A percentile compares a stretch with the other conserved stretches of the same genome.
phyloP scores from a whole-genome alignment of 129 eudicot species.

The Centrapalus pauciflorus region DNA sequence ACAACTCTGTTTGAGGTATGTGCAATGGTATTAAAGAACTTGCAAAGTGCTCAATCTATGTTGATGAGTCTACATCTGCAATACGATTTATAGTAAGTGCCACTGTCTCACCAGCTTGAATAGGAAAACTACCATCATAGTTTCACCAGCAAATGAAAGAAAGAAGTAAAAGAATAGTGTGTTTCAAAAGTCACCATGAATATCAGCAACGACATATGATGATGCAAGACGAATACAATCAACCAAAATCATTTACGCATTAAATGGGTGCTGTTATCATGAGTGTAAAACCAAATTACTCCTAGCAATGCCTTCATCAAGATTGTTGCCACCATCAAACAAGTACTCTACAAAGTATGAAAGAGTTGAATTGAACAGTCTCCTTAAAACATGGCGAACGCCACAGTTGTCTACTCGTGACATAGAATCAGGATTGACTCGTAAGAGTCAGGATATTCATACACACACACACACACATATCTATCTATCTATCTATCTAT shows the following conservation, averaged over 20 bases:
- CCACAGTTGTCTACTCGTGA: too few species aligned
- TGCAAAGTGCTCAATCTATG: not conserved
- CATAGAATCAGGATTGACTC: too few species aligned
- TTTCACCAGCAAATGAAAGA: not conserved
- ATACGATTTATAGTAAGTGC: not conserved
- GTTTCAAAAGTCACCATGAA: not conserved
- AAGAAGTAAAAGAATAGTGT: not conserved
- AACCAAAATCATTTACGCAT: not conserved
- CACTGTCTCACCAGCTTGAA: not conserved
- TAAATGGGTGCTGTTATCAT: not conserved
- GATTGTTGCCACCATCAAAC: not conserved
- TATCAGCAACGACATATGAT: not conserved
- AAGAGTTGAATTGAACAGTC: not conserved
- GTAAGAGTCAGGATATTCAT: too few species aligned
- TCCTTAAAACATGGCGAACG: too few species aligned
- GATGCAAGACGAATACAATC: not conserved
- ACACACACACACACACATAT: too few species aligned
- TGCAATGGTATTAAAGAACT: not conserved
- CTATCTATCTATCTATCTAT: too few species aligned
- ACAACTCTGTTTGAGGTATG: not conserved
- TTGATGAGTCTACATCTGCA: not conserved
- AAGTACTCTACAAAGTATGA: not conserved
- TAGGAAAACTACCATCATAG: not conserved
- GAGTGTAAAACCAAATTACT: not conserved
- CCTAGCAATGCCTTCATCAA: not conserved